These are phyloP conservation scores for Xylaria curta DNA, from an alignment of 495 filamentous ascomycete species.

Conservation along the genomic window DNA sequence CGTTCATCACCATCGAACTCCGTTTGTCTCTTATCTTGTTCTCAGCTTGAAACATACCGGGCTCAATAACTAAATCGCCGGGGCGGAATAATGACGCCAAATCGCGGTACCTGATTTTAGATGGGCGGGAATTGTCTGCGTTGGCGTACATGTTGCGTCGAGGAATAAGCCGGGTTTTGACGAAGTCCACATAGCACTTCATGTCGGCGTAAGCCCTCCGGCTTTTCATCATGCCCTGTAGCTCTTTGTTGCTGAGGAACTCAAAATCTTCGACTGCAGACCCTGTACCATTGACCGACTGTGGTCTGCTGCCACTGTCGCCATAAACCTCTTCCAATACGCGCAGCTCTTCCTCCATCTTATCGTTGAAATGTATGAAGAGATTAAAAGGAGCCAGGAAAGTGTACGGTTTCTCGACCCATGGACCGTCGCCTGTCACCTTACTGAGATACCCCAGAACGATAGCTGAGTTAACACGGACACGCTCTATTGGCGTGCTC, in stretches of 20 bases:
- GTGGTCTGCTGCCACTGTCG: slow-evolving; percentile 18
- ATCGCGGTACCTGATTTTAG: slow-evolving; percentile 43
- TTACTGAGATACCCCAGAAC: slow-evolving; percentile 43
- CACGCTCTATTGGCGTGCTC: slow-evolving; percentile 40
- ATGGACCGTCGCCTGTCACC: slow-evolving; percentile 34
- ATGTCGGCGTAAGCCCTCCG: slow-evolving; percentile 43
- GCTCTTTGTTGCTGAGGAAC: slow-evolving; percentile 37
- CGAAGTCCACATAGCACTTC: slow-evolving; percentile 45
- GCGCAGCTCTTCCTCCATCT: slow-evolving; percentile 43
- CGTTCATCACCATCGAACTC: slow-evolving; percentile 8
- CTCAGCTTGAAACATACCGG: slow-evolving; percentile 12
- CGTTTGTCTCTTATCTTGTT: slow-evolving; percentile 13
- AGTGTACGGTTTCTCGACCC: slow-evolving; percentile 38
- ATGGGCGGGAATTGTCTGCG: slow-evolving; percentile 26
- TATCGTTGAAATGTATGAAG: slow-evolving; percentile 45
- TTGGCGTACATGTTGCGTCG: slow-evolving; percentile 32
- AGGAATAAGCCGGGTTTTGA: slow-evolving; percentile 46
- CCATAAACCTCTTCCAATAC: slow-evolving; percentile 45
- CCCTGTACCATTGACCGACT: background rate
- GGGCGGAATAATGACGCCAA: slow-evolving; percentile 48
- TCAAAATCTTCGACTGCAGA: slow-evolving; percentile 19
- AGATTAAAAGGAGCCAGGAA: slow-evolving; percentile 50
- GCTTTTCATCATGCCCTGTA: slow-evolving; percentile 39
- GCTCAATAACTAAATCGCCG: slow-evolving; percentile 39
- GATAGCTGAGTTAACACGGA: slow-evolving; percentile 49